Base-by-base conservation (phyloP, 2,329 filamentous ascomycete genomes). In the Sphaceloma murrayae region DNA sequence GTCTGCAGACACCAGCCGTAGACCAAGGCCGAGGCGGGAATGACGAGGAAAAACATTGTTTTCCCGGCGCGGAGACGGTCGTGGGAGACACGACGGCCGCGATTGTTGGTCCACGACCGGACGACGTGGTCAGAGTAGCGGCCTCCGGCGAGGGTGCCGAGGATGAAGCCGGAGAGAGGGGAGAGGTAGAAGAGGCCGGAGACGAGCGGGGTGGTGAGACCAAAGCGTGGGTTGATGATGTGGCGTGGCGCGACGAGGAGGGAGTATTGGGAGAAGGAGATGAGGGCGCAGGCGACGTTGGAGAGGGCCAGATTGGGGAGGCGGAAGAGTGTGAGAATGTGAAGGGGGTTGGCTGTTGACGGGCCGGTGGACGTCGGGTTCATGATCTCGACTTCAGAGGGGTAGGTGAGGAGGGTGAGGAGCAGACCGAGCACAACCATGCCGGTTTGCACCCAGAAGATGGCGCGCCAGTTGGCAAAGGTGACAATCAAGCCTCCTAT, bases 241-340 rank as follows among this genome's bases (percentile, higher is more conserved):
- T 82, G 81, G n/a, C 79, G 75, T 33, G 83, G 80, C 3, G 46
- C 48, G 0, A 80, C 81, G 1, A 82, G 66, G 1, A 83, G 70
- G 2, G 71, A 73, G 58, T 83, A 82, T 58, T 84, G 82, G 57
- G 84, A 83, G 78, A 79, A 85, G 16, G 82, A 73, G 1, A 86
- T 64, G 3, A 73, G 68, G 1, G 72, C 77, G 66, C 0, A 82
- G 81, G 47, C 80, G 83, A 30, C 79, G 64, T 67, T 79, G n/a
- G n/a, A n/a, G n/a, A n/a, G n/a, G n/a, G n/a, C n/a, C n/a, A n/a
- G n/a, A n/a, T n/a, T n/a, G n/a, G n/a, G n/a, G n/a, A n/a, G n/a
- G n/a, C n/a, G n/a, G n/a, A n/a, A n/a, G n/a, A n/a, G n/a, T n/a
- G n/a, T n/a, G n/a, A n/a, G n/a, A n/a, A n/a, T n/a, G n/a, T n/a